Base-by-base conservation (phyloP, 495 filamentous ascomycete species). In the Cercophora newfieldiana region DNA sequence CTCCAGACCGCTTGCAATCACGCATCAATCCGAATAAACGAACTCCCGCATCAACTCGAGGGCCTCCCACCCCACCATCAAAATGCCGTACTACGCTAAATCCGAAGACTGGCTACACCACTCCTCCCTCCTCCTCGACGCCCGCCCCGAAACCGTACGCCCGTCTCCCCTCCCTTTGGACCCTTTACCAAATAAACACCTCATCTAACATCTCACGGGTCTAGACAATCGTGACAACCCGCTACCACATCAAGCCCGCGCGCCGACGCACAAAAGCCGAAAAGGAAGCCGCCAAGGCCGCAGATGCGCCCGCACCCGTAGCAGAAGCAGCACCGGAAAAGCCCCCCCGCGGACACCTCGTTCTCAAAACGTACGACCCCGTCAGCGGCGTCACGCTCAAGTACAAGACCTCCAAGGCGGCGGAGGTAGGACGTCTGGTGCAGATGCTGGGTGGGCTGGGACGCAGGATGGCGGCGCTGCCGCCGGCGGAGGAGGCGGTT, bases 281-380 rank as follows among this genome's bases (percentile, higher is more conserved):
- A 66, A 75, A 68, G 21, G 56, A 57, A 31, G 54, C 66, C 59
- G 55, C 53, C 47, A n/a, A n/a, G n/a, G 19, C 37, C 24, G 28
- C 51, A 37, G 4, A 25, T 25, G 21, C 37, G 19, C 14, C 63
- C 2, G 1, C 58, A 28, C 8, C 55, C 1, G 12, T 48, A 64
- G 18, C 48, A 64, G 57, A 30, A 18, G 31, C 44, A 29, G 50
- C 7, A 22, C 25, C 75, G 61, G 22, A 78, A 54, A 74, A 69
- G 66, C 74, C 61, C 3, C 78, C 73, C 10, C 74, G 87, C 68
- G 92, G 90, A 66, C 84, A 82, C 25, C 87, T 99, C 28, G 89
- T 85, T 0, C 82, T 98, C 29, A 98, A 97, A 80, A 96, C 94
- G 18, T 99, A 87, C 82, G 93, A 97, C 77, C 91, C 95, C 0